These are phyloP conservation scores for Yarrowia divulgata DNA, from an alignment of 805 yeast species.

Conservation along the genomic window DNA sequence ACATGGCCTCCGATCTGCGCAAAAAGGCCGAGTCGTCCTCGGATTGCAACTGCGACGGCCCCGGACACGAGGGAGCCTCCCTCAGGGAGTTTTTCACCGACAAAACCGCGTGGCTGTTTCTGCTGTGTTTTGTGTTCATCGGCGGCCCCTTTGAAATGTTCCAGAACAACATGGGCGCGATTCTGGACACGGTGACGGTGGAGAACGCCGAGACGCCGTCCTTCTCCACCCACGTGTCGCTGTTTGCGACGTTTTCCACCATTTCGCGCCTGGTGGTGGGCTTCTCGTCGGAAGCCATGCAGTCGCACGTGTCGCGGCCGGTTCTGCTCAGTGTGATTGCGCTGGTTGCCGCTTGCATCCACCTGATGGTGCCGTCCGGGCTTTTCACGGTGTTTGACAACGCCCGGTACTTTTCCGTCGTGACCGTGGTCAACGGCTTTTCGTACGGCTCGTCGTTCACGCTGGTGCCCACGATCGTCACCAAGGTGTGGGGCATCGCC, in stretches of 20 bases:
- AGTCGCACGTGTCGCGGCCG: slow-evolving; percentile 48
- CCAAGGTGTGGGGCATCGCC: slow-evolving; percentile 86
- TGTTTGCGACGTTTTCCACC: slow-evolving; percentile 74
- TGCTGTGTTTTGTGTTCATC: slow-evolving; percentile 67
- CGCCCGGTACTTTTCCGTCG: slow-evolving; percentile 45
- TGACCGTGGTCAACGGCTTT: slow-evolving; percentile 66
- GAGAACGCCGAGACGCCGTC: slow-evolving; percentile 42
- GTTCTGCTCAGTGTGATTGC: slow-evolving; percentile 48
- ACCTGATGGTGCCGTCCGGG: slow-evolving; percentile 46
- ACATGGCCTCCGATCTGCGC: slow-evolving; percentile 8
- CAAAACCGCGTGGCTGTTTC: slow-evolving; percentile 62
- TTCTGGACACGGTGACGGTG: slow-evolving; percentile 56
- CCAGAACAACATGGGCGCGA: slow-evolving; percentile 81
- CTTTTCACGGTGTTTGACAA: slow-evolving; percentile 43
- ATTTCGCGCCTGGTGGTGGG: slow-evolving; percentile 72
- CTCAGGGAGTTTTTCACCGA: slow-evolving; percentile 34
- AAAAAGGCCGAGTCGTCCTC: slow-evolving; percentile 20
- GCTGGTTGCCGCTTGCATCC: slow-evolving; percentile 52
- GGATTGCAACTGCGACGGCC: slow-evolving; percentile 24
- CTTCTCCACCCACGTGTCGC: slow-evolving; percentile 55
- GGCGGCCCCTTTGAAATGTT: slow-evolving; percentile 88
- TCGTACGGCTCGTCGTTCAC: slow-evolving; percentile 88
- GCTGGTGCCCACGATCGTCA: slow-evolving; percentile 80
- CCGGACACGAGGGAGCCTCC: slow-evolving; percentile 27
- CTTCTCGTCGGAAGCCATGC: slow-evolving; percentile 66